Evolutionary conservation across 2,329 filamentous ascomycete genomes (phyloP).

Genomic region (Fusarium nanum): DNA sequence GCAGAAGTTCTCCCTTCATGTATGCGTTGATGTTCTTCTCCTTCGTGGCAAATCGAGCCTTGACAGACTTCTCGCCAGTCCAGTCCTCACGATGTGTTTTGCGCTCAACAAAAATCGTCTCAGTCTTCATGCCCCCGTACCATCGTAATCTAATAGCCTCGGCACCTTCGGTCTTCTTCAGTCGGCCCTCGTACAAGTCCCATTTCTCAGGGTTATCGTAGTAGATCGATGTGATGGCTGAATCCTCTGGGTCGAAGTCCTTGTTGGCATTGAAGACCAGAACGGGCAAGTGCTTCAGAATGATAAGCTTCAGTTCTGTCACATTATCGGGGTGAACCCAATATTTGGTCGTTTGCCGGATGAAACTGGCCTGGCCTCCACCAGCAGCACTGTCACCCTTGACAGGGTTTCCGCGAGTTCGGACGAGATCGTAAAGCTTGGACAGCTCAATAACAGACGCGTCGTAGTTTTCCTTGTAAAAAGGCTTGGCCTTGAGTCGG

Average conservation of each 20-base stretch:
- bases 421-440: constrained; percentile 92
- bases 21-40: constrained; percentile 98
- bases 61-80: constrained; percentile 99
- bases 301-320: constrained; percentile 96
- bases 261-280: constrained; percentile 98
- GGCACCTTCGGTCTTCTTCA: constrained; percentile 98
- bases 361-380: constrained; percentile 92
- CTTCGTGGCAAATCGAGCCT: constrained; percentile 93
- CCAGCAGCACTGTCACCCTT: constrained; percentile 93
- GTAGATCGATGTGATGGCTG: constrained; percentile 98
- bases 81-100: constrained; percentile 99
- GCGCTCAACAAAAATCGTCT: constrained; percentile 95
- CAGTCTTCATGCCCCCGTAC: constrained; percentile 96
- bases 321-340: constrained; percentile 99
- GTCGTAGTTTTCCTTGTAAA: constrained; percentile 99
- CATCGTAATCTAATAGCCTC: constrained; percentile 96
- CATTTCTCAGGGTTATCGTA: constrained; percentile 95
- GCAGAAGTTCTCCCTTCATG: constrained; percentile 84
- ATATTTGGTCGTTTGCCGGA: constrained; percentile 98
- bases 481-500: constrained; percentile 93
- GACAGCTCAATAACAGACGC: constrained; percentile 94
- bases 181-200: constrained; percentile 91
- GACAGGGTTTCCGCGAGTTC: constrained; percentile 90
- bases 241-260: constrained; percentile 90
- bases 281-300: constrained; percentile 96